Percentiles rank a stretch among this genome's conserved stretches.
Conservation (phyloP, 192 early-diverging fungal genomes). For the Coemansia sp. region DNA sequence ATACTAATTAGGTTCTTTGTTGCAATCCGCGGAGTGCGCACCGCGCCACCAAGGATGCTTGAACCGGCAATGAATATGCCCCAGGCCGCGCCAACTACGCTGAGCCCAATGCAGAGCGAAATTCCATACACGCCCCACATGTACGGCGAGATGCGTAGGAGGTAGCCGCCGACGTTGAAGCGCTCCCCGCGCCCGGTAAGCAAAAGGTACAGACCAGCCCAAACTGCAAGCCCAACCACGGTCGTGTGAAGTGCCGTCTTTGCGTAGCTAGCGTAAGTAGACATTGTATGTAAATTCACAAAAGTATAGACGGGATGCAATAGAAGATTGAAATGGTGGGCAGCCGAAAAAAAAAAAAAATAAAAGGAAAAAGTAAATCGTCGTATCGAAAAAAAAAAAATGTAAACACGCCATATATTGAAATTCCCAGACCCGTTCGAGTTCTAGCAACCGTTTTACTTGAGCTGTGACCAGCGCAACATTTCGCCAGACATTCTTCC, state of each 20-base stretch:
- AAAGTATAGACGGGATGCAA: neutral
- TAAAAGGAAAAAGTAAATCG: neutral
- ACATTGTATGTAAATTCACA: slow-evolving; percentile 3
- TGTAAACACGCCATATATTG: neutral
- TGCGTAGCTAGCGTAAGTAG: slow-evolving; percentile 24
- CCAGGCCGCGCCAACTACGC: slow-evolving; percentile 94
- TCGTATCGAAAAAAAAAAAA: neutral
- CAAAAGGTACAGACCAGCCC: slow-evolving; percentile 74
- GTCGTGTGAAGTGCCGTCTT: slow-evolving; percentile 21
- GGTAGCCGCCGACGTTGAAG: slow-evolving; percentile 84
- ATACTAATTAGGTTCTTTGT: slow-evolving; percentile 98
- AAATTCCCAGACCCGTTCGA: too few species aligned
- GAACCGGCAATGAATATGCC: slow-evolving; percentile 96
- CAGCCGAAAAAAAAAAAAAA: too few species aligned
- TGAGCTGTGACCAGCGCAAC: too few species aligned
- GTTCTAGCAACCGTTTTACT: too few species aligned
- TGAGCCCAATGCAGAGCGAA: slow-evolving; percentile 81
- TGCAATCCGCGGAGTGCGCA: slow-evolving; percentile 87
- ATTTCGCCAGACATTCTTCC: too few species aligned
- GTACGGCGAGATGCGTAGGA: slow-evolving; percentile 79
- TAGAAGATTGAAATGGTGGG: neutral
- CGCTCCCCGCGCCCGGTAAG: slow-evolving; percentile 86
- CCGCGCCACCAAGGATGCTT: slow-evolving; percentile 86
- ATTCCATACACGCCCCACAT: slow-evolving; percentile 89
- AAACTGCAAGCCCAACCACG: slow-evolving; percentile 18